Evolutionary conservation across 2,329 filamentous ascomycete genomes (phyloP), one percentile per base, ranked within the genome.

Genomic region (Keithomyces neogunnii): DNA sequence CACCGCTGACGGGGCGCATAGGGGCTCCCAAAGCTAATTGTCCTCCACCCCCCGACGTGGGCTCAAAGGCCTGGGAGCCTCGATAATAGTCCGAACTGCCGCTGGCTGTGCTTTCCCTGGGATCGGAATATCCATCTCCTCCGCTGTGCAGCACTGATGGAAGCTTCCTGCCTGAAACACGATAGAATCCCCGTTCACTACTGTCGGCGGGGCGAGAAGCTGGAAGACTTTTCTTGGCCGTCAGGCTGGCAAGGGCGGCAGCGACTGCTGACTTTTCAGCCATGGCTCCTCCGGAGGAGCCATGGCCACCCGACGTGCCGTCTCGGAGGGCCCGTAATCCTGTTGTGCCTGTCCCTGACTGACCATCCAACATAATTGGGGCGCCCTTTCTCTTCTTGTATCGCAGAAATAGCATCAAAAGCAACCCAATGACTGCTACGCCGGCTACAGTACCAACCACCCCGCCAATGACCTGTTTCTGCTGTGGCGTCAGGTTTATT

Each of bases 111-210:
- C 66, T 72, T 48, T 65, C 63, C 4, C 67, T 64, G 7, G 70
- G 73, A 53, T 80, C 80, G 26, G 74, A 73, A 64, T 81, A 85
- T 1, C 82, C 82, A 60, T 85, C 82, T 5, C 82, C 82, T 11
- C 82, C 82, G 45, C 72, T 73, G 53, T 80, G 73, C 38, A 86
- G 66, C 8, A 85, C 82, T 2, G 83, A 81, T 3, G 80, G 78
- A 51, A 86, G 63, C 60, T 85, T 86, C 59, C 76, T 76, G 54
- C 83, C 83, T 5, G 82, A 83, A 2, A 86, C 77, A 32, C 81
- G 78, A 55, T 84, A 78, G 62, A 86, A 86, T 1, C 81, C 79
- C 54, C 73, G 70, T 60, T 85, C 81, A 31, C 70, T 73, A 2
- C 45, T 48, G 10, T 51, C 29, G 62, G 65, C 36, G 70, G 69